A percentile compares a stretch with the other conserved stretches of the same genome.
These are phyloP conservation scores for Sarocladium brachiariae DNA, from an alignment of 2,329 filamentous ascomycete genomes.

Conservation along the genomic window DNA sequence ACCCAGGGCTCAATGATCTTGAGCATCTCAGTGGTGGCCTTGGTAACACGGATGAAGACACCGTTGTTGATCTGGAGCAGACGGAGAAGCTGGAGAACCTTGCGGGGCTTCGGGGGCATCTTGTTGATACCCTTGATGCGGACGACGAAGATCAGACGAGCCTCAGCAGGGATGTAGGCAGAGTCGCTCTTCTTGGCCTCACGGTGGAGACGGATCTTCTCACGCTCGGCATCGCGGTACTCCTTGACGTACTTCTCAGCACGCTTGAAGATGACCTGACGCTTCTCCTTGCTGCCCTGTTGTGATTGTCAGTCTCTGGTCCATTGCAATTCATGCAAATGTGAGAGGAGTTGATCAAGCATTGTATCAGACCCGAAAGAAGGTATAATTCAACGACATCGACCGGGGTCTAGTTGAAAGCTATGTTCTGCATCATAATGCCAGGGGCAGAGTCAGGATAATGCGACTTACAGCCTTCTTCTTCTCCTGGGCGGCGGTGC, in stretches of 20 bases:
- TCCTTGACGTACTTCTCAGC: constrained; percentile 99
- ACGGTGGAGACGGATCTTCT: constrained; percentile 91
- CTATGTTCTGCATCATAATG: constrained; percentile 83
- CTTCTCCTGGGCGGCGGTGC: constrained; percentile 71
- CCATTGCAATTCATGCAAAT: constrained; percentile 13
- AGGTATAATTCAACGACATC: constrained; percentile 97
- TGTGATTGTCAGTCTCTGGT: constrained; percentile 29
- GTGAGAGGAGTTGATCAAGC: constrained; percentile 22
- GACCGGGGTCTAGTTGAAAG: constrained; percentile 91
- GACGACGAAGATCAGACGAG: constrained; percentile 95
- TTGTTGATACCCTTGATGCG: constrained; percentile 99
- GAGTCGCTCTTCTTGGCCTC: constrained; percentile 85
- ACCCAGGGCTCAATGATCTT: constrained; percentile 99
- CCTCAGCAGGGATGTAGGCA: constrained; percentile 90
- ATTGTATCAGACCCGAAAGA: constrained; percentile 94
- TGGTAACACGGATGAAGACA: constrained; percentile 95
- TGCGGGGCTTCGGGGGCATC: constrained; percentile 99
- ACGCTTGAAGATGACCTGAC: constrained; percentile 98
- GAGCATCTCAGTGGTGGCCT: constrained; percentile 95
- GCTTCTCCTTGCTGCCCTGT: constrained; percentile 98
- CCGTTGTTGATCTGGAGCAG: constrained; percentile 99
- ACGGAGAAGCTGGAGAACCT: constrained; percentile 98
- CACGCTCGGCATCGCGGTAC: constrained; percentile 96
- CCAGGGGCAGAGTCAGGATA: constrained; percentile 26
- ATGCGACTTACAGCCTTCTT: constrained; percentile 73